Evolutionary conservation across 2,329 filamentous ascomycete species (phyloP).

Genomic region (Neopestalotiopsis clavispora): DNA sequence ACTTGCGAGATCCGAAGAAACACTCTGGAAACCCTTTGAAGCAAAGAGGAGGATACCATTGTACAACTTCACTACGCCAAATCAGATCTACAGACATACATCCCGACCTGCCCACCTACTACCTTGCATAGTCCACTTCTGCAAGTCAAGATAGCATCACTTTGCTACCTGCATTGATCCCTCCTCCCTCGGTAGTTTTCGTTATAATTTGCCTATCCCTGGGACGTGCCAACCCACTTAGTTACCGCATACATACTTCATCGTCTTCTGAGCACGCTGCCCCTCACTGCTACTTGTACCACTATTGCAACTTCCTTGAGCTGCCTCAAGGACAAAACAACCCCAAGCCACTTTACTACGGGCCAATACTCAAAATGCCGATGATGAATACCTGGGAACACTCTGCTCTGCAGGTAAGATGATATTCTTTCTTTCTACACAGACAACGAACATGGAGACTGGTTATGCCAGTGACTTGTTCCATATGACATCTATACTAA

Average conservation of each 20-base stretch:
- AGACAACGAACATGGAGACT: slow-evolving; percentile 12
- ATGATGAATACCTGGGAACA: slow-evolving; percentile 39
- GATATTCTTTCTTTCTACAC: slow-evolving; percentile 22
- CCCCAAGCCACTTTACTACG: neutral
- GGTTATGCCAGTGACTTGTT: too few species aligned
- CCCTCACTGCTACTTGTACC: neutral
- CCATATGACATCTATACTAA: neutral
- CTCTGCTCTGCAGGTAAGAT: slow-evolving; percentile 36
- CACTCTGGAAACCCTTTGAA: neutral
- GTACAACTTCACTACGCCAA: too few species aligned
- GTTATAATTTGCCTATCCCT: neutral
- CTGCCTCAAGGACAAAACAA: neutral
- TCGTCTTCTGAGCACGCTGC: neutral
- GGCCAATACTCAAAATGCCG: slow-evolving; percentile 17
- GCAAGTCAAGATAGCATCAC: neutral
- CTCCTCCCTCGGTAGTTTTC: neutral
- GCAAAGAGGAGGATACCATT: too few species aligned
- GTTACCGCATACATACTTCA: neutral
- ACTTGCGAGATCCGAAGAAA: too few species aligned
- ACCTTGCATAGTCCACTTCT: neutral
- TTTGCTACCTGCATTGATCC: neutral
- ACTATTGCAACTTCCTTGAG: neutral
- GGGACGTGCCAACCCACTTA: neutral
- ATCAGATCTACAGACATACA: neutral
- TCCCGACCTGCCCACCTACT: neutral